Evolutionary conservation across 176 grass and related monocot genomes (phyloP).

Genomic region (Ananas comosus): DNA sequence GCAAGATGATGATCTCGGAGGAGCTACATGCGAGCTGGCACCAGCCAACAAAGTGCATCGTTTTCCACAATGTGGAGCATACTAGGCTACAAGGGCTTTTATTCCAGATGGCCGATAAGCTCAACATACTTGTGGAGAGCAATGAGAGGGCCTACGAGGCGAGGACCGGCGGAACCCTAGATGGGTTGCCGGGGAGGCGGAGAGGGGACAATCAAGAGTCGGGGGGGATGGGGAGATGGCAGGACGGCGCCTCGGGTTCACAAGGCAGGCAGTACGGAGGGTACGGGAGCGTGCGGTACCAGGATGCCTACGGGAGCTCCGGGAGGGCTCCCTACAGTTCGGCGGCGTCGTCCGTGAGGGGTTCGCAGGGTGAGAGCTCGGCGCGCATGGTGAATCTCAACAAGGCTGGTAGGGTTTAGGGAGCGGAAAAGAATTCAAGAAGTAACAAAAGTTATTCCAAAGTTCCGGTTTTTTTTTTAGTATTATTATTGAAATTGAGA

Average conservation of each 20-base stretch:
- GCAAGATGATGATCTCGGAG: slow-evolving; percentile 96
- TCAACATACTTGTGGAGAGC: slow-evolving; percentile 67
- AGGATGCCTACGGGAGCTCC: slow-evolving; percentile 17
- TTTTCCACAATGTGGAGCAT: slow-evolving; percentile 91
- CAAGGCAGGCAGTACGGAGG: slow-evolving; percentile 32
- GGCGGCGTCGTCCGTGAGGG: neutral
- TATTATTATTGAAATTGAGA: too few relatives aligned
- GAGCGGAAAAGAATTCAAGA: neutral
- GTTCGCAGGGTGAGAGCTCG: neutral
- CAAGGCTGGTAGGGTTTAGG: slow-evolving; percentile 57
- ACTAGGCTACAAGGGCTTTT: slow-evolving; percentile 79
- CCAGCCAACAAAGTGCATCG: slow-evolving; percentile 70
- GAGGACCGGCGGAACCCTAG: slow-evolving; percentile 79
- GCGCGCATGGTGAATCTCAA: slow-evolving; percentile 78
- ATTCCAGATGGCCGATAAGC: slow-evolving; percentile 91
- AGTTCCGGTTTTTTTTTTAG: too few relatives aligned
- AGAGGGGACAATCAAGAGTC: slow-evolving; percentile 63
- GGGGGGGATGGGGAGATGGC: slow-evolving; percentile 48
- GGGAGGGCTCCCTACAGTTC: slow-evolving; percentile 12
- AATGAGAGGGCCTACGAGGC: slow-evolving; percentile 93
- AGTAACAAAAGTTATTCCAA: too few relatives aligned
- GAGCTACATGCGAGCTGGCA: slow-evolving; percentile 91
- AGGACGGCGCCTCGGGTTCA: slow-evolving; percentile 52
- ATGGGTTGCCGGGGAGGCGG: slow-evolving; percentile 54
- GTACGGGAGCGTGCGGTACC: slow-evolving; percentile 19